phyloP scores from a whole-genome alignment of 2,329 filamentous ascomycete genomes.

The Penicillium sp. region DNA sequence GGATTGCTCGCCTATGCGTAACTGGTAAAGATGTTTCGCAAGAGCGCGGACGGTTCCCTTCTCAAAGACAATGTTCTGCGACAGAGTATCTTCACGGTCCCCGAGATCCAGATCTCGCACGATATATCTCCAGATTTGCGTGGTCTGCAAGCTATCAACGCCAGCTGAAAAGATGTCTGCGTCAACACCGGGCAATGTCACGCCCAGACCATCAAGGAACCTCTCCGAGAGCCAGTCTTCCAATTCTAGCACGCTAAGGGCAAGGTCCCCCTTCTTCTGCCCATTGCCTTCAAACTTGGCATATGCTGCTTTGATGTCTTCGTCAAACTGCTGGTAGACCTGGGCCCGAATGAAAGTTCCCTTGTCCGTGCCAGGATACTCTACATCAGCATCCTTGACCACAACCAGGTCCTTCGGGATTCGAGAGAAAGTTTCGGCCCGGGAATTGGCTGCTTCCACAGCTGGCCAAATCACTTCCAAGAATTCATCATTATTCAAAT shows the following conservation, averaged over 20 bases:
- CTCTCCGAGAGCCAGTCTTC: constrained; percentile 45
- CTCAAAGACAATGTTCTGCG: constrained; percentile 59
- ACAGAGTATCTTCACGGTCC: constrained; percentile 39
- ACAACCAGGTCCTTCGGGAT: constrained; percentile 53
- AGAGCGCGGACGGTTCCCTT: constrained; percentile 49
- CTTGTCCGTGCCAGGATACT: constrained; percentile 54
- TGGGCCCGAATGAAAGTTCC: constrained; percentile 53
- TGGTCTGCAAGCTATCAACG: constrained; percentile 57
- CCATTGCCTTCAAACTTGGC: constrained; percentile 42
- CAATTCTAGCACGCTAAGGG: constrained; percentile 11
- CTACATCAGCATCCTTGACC: constrained; percentile 44
- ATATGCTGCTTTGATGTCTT: constrained; percentile 48
- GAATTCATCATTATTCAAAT: constrained; percentile 47
- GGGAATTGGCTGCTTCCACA: constrained; percentile 50
- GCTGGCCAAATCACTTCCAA: constrained; percentile 45
- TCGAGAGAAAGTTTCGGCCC: constrained; percentile 51
- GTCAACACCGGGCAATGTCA: constrained; percentile 29
- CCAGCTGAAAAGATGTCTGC: constrained; percentile 58
- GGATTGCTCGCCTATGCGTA: constrained; percentile 38
- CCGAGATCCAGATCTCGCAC: constrained; percentile 50
- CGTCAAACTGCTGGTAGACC: constrained; percentile 48
- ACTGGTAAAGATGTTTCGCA: constrained; percentile 43
- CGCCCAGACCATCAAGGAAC: constrained; percentile 21
- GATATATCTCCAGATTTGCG: constrained; percentile 52
- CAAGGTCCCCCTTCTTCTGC: constrained; percentile 20